A percentile compares a stretch with the other conserved stretches of the same genome.
phyloP scores from a whole-genome alignment of 345 rosid genomes.

The Anastatica hierochuntica region DNA sequence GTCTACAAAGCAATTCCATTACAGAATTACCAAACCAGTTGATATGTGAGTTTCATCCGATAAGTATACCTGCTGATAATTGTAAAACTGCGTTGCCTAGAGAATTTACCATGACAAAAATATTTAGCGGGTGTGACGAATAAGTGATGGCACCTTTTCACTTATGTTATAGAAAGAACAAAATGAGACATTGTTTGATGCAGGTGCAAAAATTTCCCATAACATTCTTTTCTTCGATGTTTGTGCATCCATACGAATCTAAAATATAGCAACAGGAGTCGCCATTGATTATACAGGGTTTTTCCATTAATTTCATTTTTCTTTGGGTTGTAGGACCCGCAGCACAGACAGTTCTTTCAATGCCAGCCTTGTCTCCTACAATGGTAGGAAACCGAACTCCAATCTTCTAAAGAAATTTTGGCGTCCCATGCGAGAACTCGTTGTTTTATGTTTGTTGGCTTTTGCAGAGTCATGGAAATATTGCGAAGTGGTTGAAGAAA shows the following conservation, averaged over 20 bases:
- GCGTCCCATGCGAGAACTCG: constrained; percentile 22
- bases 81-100: not conserved
- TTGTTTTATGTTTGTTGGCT: constrained; percentile 20
- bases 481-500: constrained; percentile 84
- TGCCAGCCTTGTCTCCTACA: constrained; percentile 99
- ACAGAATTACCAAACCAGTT: constrained; percentile 1
- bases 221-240: not conserved
- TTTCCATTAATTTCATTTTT: constrained; percentile 9
- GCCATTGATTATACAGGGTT: not conserved
- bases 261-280: not conserved
- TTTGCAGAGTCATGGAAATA: constrained; percentile 88
- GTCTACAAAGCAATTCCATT: not conserved
- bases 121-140: not conserved
- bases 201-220: not conserved
- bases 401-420: not conserved
- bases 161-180: not conserved
- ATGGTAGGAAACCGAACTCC: constrained; percentile 47
- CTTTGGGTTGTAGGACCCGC: constrained; percentile 56
- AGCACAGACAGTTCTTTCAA: constrained; percentile 55
- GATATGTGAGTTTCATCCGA: not conserved
- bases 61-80: not conserved
- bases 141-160: not conserved
- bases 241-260: not conserved
- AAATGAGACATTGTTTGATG: not conserved
- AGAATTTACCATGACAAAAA: not conserved